Evolutionary conservation across 2,329 filamentous ascomycete species (phyloP), one percentile per base, ranked within the genome.

Genomic region (Penicillium brasilianum): DNA sequence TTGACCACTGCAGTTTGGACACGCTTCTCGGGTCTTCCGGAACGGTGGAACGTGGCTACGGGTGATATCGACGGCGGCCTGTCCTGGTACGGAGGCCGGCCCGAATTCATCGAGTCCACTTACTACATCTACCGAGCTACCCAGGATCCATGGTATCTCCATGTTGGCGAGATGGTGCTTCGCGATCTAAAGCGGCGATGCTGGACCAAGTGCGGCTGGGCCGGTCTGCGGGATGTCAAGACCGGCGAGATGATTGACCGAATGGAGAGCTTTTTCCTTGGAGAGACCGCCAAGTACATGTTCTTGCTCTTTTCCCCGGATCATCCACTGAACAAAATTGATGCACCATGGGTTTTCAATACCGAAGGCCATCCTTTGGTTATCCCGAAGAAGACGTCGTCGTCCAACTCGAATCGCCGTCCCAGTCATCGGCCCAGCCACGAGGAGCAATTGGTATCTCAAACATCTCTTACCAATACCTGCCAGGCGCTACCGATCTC

Each of bases 211-310:
- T 99, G 95, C 71, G 95, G 95, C 43, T 98, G 94, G 93, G 91
- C 94, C 14, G 94, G 94, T 0, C 83, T 98, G 37, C 89, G 93
- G 71, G 89, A 93, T 74, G 91, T 94, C 9, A 82, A 89, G 36
- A 91, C 86, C 5, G 94, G 94, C 3, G 92, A 97, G 77, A 87
- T 92, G 77, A 91, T 87, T 68, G 93, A 99, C 74, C 90, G 95
- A 36, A 98, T 98, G 95, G 95, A 99, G 78, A 98, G 94, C 74
- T 99, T 98, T 83, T 98, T 98, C 72, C 84, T 99, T 0, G 94
- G 95, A 14, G 95, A 99, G 78, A 99, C 95, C 1, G 89, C 92
- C 48, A 97, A 98, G 77, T 99, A 99, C 76, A 82, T 99, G 64
- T 98, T 96, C 75, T 81, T 99, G 57, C 85, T 98, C 2, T 98